These are phyloP conservation scores for Solanum rostratum DNA, from an alignment of 257 asterid species.

Conservation along the genomic window DNA sequence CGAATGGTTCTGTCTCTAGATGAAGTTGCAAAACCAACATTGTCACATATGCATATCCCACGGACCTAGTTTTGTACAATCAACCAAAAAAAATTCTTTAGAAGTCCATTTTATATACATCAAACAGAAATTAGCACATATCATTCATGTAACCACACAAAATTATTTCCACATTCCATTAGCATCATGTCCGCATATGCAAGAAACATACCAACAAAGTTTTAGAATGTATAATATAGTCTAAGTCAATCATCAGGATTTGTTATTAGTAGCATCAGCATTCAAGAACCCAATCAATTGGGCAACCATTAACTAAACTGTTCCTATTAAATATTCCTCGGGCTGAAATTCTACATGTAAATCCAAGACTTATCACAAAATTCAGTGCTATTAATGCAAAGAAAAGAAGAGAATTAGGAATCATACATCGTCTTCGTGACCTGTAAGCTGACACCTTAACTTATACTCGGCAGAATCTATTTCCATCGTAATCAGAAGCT, in stretches of 20 bases:
- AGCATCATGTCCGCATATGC: neutral
- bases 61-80: constrained; percentile 50
- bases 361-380: neutral
- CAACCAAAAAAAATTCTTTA: neutral
- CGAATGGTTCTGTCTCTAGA: constrained; percentile 85
- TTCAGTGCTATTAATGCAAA: neutral
- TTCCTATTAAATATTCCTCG: neutral
- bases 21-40: constrained; percentile 82
- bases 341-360: neutral
- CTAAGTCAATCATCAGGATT: neutral
- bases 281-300: neutral
- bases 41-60: constrained; percentile 78
- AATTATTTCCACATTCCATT: neutral
- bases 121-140: neutral
- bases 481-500: constrained; percentile 36
- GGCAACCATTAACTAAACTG: neutral
- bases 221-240: neutral
- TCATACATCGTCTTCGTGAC: constrained; percentile 96
- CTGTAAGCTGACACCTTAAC: constrained; percentile 69
- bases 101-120: neutral
- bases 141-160: neutral
- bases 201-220: neutral
- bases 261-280: neutral
- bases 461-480: constrained; percentile 62
- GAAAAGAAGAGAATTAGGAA: too few relatives aligned